Conservation (phyloP, 495 filamentous ascomycete genomes). For the Thozetella sp. region DNA sequence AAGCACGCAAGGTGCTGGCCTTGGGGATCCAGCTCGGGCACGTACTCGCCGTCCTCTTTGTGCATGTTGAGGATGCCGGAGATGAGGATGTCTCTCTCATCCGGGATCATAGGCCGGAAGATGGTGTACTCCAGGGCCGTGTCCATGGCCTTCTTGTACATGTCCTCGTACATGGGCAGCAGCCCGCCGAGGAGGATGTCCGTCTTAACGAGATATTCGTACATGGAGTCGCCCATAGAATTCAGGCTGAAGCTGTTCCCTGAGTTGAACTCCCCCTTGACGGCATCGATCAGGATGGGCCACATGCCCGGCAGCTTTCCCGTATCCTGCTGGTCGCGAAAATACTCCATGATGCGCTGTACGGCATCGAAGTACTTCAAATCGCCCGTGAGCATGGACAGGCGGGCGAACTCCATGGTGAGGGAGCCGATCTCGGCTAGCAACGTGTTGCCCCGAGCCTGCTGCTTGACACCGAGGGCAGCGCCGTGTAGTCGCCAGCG, state of each 20-base stretch:
- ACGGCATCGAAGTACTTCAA: slow-evolving; percentile 83
- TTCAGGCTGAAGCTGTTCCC: slow-evolving; percentile 65
- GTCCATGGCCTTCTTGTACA: slow-evolving; percentile 59
- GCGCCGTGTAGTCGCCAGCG: slow-evolving; percentile 36
- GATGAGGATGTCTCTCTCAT: slow-evolving; percentile 66
- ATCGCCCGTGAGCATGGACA: slow-evolving; percentile 81
- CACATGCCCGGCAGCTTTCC: slow-evolving; percentile 82
- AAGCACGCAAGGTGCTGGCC: slow-evolving; percentile 69
- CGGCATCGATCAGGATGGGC: slow-evolving; percentile 67
- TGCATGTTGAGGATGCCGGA: slow-evolving; percentile 36
- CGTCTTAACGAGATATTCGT: slow-evolving; percentile 87
- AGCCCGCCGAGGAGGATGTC: slow-evolving; percentile 43
- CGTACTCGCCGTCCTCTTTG: slow-evolving; percentile 13
- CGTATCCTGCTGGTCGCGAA: slow-evolving; percentile 66
- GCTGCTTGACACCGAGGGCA: slow-evolving; percentile 35
- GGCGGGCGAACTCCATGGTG: slow-evolving; percentile 81
- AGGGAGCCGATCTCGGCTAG: slow-evolving; percentile 61
- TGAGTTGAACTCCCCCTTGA: slow-evolving; percentile 19
- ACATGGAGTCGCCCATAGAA: slow-evolving; percentile 75
- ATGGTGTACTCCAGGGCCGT: slow-evolving; percentile 66
- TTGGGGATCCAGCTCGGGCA: slow-evolving; percentile 30
- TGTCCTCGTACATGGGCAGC: slow-evolving; percentile 35
- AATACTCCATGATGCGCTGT: slow-evolving; percentile 72
- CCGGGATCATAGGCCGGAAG: slow-evolving; percentile 64
- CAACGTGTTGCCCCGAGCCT: slow-evolving; percentile 67